phyloP scores from a whole-genome alignment of 2,329 filamentous ascomycete species.

The Colletotrichum liriopes region DNA sequence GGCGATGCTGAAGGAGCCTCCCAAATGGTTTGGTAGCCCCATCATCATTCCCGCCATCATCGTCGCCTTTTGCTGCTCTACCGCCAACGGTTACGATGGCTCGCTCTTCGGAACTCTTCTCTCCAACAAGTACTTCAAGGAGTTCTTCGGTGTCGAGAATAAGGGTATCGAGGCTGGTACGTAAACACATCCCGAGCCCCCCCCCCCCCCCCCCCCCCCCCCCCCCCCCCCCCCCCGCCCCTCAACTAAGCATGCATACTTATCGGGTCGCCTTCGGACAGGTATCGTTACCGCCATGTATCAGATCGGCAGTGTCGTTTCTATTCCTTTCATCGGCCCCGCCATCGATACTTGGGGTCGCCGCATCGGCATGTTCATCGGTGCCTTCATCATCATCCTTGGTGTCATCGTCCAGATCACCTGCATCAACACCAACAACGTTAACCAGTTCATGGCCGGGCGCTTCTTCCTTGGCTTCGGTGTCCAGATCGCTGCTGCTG shows the following conservation, averaged over 20 bases:
- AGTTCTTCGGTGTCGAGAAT: constrained; percentile 64
- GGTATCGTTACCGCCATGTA: constrained; percentile 64
- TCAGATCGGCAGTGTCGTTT: constrained; percentile 64
- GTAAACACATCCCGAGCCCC: background rate
- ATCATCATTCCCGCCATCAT: constrained; percentile 46
- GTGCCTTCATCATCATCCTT: constrained; percentile 60
- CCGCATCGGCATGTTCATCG: constrained; percentile 63
- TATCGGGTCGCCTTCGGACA: background rate
- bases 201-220: no score
- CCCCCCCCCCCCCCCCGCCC: no score
- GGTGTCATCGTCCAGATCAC: constrained; percentile 49
- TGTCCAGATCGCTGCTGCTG: constrained; percentile 71
- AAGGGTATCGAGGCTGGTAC: constrained; percentile 65
- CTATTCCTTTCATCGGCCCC: constrained; percentile 65
- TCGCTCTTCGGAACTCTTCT: constrained; percentile 69
- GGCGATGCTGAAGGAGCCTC: constrained; percentile 51
- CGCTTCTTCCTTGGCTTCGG: constrained; percentile 71
- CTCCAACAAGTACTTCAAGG: constrained; percentile 66
- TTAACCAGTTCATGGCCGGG: constrained; percentile 69
- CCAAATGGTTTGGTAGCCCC: constrained; percentile 43
- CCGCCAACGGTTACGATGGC: constrained; percentile 60
- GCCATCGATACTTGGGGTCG: constrained; percentile 65
- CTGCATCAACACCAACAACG: constrained; percentile 51
- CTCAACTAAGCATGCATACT: background rate
- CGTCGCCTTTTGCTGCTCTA: constrained; percentile 51